Evolutionary conservation across 169 alveolate species (phyloP).

Genomic region (Eimeria nieschulzi): DNA sequence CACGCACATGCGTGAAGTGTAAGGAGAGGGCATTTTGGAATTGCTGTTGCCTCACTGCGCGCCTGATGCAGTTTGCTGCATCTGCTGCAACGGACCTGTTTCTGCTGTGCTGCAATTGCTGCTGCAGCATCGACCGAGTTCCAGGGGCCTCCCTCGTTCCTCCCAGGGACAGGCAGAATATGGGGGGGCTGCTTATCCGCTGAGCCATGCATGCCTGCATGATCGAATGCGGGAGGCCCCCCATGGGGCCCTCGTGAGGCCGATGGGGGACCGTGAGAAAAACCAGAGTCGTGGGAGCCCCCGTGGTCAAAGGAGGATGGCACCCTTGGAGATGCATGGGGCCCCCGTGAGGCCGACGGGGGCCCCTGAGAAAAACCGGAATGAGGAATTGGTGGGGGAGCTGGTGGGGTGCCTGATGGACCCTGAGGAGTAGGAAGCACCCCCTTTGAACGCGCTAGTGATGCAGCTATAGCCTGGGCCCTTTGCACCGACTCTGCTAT

Average conservation of each 20-base stretch:
- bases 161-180: constrained; percentile 48
- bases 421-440: constrained; percentile 38
- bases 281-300: constrained; percentile 26
- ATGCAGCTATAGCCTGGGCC: constrained; percentile 64
- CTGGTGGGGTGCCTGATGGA: constrained; percentile 29
- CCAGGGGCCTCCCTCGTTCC: constrained; percentile 48
- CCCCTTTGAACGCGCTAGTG: constrained; percentile 60
- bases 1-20: neutral
- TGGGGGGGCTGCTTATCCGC: constrained; percentile 53
- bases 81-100: constrained; percentile 33
- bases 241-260: constrained; percentile 9
- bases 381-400: constrained; percentile 10
- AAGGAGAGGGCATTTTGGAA: no score
- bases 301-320: constrained; percentile 59
- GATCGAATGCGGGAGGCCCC: neutral
- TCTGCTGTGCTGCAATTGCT: constrained; percentile 65
- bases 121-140: constrained; percentile 68
- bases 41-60: no score
- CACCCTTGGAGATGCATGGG: constrained; percentile 38
- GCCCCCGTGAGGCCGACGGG: constrained; percentile 47
- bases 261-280: constrained; percentile 32
- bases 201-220: constrained; percentile 21
- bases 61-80: neutral
- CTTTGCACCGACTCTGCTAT: constrained; percentile 61
- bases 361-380: constrained; percentile 58